phyloP scores from a whole-genome alignment of 2,329 filamentous ascomycete species.

The Cytospora mali region DNA sequence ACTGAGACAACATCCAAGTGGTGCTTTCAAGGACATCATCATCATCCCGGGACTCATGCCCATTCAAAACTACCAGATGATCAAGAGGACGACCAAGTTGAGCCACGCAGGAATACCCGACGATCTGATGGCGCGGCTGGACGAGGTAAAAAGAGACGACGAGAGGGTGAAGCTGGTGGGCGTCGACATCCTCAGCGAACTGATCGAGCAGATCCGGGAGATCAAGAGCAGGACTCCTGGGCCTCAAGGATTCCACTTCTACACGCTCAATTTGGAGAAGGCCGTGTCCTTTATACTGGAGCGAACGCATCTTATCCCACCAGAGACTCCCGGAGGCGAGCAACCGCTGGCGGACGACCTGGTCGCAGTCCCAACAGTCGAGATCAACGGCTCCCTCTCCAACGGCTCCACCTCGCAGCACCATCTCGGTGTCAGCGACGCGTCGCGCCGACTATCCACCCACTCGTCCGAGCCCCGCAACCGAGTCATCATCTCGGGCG shows the following conservation, averaged over 20 bases:
- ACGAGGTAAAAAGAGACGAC: slow-evolving; percentile 75
- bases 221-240: slow-evolving; percentile 59
- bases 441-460: slow-evolving; percentile 69
- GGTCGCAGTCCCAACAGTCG: slow-evolving; percentile 47
- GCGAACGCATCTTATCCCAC: slow-evolving; percentile 78
- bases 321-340: slow-evolving; percentile 48
- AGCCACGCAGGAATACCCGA: slow-evolving; percentile 84
- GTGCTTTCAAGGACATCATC: slow-evolving; percentile 80
- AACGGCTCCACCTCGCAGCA: slow-evolving; percentile 34
- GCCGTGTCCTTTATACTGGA: slow-evolving; percentile 92
- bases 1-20: slow-evolving; percentile 79
- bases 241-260: slow-evolving; percentile 90
- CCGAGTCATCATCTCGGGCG: slow-evolving; percentile 76
- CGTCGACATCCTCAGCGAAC: slow-evolving; percentile 80
- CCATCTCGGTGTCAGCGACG: slow-evolving; percentile 9
- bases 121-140: slow-evolving; percentile 68
- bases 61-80: slow-evolving; percentile 95
- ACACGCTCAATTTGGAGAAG: slow-evolving; percentile 95
- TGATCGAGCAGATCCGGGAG: slow-evolving; percentile 75
- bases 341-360: slow-evolving; percentile 56
- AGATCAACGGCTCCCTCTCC: slow-evolving; percentile 53
- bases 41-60: slow-evolving; percentile 97
- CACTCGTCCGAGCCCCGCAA: slow-evolving; percentile 86
- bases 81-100: slow-evolving; percentile 90
- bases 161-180: slow-evolving; percentile 79